Evolutionary conservation across 2,329 filamentous ascomycete species (phyloP).

Genomic region (Ceratocystis diversiconidia): DNA sequence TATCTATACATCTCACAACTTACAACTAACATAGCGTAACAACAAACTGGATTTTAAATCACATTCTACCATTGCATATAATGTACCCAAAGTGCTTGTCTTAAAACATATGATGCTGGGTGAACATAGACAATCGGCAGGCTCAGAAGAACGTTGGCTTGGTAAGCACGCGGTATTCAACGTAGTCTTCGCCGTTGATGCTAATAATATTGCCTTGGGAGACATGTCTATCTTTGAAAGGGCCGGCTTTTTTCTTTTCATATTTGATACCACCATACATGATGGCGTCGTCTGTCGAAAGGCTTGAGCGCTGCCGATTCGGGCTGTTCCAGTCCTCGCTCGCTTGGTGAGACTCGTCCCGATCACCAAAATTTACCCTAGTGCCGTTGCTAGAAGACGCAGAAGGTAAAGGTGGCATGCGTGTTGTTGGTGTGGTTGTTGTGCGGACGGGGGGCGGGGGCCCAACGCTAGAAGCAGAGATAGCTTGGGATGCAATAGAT

Average conservation of each 20-base stretch:
- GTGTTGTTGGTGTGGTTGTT: background rate
- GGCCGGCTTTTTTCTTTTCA: slow-evolving; percentile 45
- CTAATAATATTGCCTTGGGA: slow-evolving; percentile 46
- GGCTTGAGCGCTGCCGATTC: background rate
- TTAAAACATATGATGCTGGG: background rate
- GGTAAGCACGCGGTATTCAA: slow-evolving; percentile 51
- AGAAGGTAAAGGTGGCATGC: background rate
- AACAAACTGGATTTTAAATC: too few relatives aligned
- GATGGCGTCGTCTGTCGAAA: slow-evolving; percentile 37
- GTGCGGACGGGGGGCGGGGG: slow-evolving; percentile 2
- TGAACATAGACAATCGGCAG: background rate
- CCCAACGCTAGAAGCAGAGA: background rate
- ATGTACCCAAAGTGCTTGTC: background rate
- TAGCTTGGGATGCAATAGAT: background rate
- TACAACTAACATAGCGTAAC: too few relatives aligned
- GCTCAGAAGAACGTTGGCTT: slow-evolving; percentile 46
- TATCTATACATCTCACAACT: too few relatives aligned
- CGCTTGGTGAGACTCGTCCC: background rate
- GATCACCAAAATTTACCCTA: slow-evolving; percentile 1
- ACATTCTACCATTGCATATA: too few relatives aligned
- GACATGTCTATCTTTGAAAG: slow-evolving; percentile 49
- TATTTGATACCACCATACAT: slow-evolving; percentile 47
- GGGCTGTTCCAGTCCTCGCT: slow-evolving; percentile 9
- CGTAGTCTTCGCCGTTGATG: slow-evolving; percentile 53
- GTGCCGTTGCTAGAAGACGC: background rate